phyloP scores from a whole-genome alignment of 495 filamentous ascomycete species.

The Articulospora tetracladia region DNA sequence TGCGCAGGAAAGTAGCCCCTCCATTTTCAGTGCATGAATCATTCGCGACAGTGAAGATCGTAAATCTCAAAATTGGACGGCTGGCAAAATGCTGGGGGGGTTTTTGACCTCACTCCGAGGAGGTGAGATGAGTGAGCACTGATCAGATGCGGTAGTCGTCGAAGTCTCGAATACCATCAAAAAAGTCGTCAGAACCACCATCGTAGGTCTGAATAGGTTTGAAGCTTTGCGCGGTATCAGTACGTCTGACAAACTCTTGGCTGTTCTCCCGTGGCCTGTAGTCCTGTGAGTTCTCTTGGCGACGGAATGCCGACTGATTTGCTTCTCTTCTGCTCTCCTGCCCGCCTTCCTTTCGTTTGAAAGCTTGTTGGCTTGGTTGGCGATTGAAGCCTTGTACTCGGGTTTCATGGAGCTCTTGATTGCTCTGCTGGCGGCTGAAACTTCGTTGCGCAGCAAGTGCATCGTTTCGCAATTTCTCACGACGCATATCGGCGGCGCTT shows the following conservation, averaged over 20 bases:
- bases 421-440: neutral
- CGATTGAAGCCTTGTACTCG: neutral
- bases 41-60: no score
- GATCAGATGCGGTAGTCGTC: neutral
- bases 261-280: neutral
- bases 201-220: neutral
- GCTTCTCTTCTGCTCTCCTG: neutral
- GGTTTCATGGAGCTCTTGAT: neutral
- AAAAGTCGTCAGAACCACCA: neutral
- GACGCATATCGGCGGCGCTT: neutral
- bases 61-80: no score
- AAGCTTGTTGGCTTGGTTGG: neutral
- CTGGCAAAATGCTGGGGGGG: no score
- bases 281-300: neutral
- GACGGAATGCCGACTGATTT: neutral
- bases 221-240: neutral
- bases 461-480: neutral
- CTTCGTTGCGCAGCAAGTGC: neutral
- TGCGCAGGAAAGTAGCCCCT: neutral
- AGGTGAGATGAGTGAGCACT: no score
- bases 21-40: no score
- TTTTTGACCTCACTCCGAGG: no score
- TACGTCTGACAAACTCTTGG: neutral
- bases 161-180: neutral
- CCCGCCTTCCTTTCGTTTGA: neutral